Base-by-base conservation (phyloP, 495 filamentous ascomycete genomes). In the Aspergillus steynii region DNA sequence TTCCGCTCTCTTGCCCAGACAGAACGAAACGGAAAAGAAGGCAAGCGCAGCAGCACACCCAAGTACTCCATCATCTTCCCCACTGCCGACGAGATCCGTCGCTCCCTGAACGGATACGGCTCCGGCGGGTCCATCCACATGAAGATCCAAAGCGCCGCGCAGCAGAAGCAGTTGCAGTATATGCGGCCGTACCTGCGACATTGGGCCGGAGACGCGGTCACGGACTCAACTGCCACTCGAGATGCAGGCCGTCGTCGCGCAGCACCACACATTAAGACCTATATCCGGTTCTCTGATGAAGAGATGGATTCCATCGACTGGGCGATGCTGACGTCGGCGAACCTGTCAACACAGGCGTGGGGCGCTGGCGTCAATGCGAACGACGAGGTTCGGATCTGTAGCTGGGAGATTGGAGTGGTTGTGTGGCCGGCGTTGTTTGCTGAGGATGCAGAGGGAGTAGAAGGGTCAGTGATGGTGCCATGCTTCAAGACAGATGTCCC, bases 211-310 rank as follows among this genome's bases (percentile, higher is more conserved):
- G 76, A 83, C 53, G 59, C 46, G 5, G 64, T 70, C 14, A 34
- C 65, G 7, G 65, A 62, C 14, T 61, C 61, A 32, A 47, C 31
- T 0, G 3, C 47, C 1, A 64, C 63, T 31, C 75, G 78, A 15
- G 77, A 83, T 47, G 83, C 85, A 28, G 85, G 88, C 10, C 81
- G 93, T 50, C 79, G 85, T n/a, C 81, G 85, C n/a, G 92, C 92
- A 4, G 92, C 93, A 3, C 93, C 93, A 0, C 93, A 97, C 68
- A 90, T 96, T 64, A 97, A 97, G 71, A 96, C 92, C 0, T 97
- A 95, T 59, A 86, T 94, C 51, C 85, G 91, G 4, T 96, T 88
- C 67, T 68, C 78, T 9, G 75, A 85, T 56, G 45, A 61, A 31
- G 51, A 61, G 1, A 76, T 80, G 61, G 72, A 73, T 1, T 71